Conservation (phyloP, 305 asterid species). For the Fraxinus paxiana region DNA sequence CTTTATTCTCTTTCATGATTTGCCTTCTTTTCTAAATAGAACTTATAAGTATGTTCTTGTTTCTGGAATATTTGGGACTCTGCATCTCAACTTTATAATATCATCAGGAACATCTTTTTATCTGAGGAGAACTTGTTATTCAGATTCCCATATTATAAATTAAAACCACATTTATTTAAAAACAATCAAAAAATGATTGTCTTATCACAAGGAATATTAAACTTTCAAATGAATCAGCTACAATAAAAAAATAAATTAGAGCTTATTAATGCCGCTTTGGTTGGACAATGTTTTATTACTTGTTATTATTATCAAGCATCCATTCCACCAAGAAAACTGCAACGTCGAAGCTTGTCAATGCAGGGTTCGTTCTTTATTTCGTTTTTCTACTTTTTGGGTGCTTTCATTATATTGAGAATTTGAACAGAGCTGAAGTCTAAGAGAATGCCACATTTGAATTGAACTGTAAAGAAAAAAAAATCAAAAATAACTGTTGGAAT, state of each 20-base stretch:
- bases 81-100: not conserved
- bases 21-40: not conserved
- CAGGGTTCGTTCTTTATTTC: not conserved
- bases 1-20: slow-evolving; percentile 7
- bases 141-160: not conserved
- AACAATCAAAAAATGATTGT: not conserved
- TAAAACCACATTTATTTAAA: not conserved
- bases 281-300: not conserved
- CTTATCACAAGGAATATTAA: not conserved
- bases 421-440: not conserved
- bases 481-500: not conserved
- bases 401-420: not conserved
- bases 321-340: not conserved
- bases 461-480: not conserved
- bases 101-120: not conserved
- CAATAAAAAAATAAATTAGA: not conserved
- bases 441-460: slow-evolving; percentile 36
- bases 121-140: not conserved
- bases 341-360: not conserved
- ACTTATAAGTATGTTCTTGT: not conserved
- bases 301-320: not conserved
- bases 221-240: not conserved
- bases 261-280: not conserved
- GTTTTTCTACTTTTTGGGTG: not conserved
- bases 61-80: not conserved